Conservation (phyloP, 2,329 filamentous ascomycete species). For the Pseudocercospora fijiensis region DNA sequence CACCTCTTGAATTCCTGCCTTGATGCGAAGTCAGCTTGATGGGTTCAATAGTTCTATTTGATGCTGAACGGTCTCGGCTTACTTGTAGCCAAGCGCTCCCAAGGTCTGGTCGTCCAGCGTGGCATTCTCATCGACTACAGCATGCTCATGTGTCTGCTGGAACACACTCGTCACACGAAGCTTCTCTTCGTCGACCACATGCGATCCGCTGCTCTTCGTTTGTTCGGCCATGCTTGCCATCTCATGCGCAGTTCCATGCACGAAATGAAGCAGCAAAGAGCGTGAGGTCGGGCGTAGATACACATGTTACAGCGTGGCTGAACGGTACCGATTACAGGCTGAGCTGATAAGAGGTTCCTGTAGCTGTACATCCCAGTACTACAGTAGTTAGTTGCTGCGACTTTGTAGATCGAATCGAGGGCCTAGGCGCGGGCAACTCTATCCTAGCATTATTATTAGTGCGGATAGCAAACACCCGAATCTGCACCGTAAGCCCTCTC, state of each 20-base stretch:
- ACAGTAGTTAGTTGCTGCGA: conserved; percentile 1
- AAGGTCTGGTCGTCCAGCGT: conserved; percentile 24
- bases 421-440: not conserved
- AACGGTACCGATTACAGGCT: not conserved
- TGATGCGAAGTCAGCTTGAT: not conserved
- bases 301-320: not conserved
- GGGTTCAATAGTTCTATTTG: not conserved
- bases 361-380: not conserved
- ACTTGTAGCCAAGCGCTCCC: conserved; percentile 28
- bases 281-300: not conserved
- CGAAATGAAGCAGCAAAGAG: not conserved
- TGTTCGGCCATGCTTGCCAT: not conserved
- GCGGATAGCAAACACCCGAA: not conserved
- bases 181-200: not conserved
- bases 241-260: not conserved
- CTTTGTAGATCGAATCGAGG: not conserved
- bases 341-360: not conserved
- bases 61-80: not conserved
- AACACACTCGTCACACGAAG: conserved; percentile 24
- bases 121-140: conserved; percentile 21
- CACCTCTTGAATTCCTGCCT: conserved; percentile 10
- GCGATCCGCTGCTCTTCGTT: not conserved
- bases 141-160: conserved; percentile 21
- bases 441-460: not conserved
- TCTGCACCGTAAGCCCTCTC: not conserved